These are phyloP conservation scores for Solioccasus polychromus DNA, from an alignment of 768 basidiomycete genomes.

Conservation along the genomic window DNA sequence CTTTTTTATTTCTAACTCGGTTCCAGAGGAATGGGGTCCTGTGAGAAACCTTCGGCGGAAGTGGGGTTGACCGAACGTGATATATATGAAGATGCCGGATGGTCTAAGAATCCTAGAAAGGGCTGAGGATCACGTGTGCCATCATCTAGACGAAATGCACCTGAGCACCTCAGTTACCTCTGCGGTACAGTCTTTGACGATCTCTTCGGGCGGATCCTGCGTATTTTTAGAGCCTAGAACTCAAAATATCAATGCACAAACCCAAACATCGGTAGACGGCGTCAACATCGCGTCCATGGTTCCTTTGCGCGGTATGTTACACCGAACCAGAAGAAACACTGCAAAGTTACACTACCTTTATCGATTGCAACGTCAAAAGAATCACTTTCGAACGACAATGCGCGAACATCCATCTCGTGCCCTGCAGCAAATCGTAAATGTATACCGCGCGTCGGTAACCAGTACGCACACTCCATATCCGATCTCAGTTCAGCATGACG, in stretches of 20 bases:
- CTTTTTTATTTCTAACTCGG: constrained; percentile 62
- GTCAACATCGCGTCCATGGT: constrained; percentile 94
- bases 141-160: constrained; percentile 28
- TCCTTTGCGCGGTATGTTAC: constrained; percentile 32
- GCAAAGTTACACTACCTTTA: constrained; percentile 50
- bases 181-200: constrained; percentile 65
- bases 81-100: constrained; percentile 66
- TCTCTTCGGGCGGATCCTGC: constrained; percentile 72
- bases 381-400: constrained; percentile 52
- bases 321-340: neutral
- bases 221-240: constrained; percentile 1
- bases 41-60: constrained; percentile 72
- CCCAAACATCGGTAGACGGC: constrained; percentile 80
- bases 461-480: constrained; percentile 65
- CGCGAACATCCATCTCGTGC: constrained; percentile 82
- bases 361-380: constrained; percentile 82
- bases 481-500: constrained; percentile 50
- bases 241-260: constrained; percentile 26
- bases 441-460: neutral
- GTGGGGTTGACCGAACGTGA: constrained; percentile 90
- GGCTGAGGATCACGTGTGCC: neutral
- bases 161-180: constrained; percentile 78
- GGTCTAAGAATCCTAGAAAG: constrained; percentile 56
- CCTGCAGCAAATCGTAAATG: constrained; percentile 39
- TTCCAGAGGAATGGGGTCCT: constrained; percentile 39